Percentiles rank a stretch among this genome's conserved stretches.
These are phyloP conservation scores for Tylopilus sp. DNA, from an alignment of 1,284 basidiomycete species.

Conservation along the genomic window DNA sequence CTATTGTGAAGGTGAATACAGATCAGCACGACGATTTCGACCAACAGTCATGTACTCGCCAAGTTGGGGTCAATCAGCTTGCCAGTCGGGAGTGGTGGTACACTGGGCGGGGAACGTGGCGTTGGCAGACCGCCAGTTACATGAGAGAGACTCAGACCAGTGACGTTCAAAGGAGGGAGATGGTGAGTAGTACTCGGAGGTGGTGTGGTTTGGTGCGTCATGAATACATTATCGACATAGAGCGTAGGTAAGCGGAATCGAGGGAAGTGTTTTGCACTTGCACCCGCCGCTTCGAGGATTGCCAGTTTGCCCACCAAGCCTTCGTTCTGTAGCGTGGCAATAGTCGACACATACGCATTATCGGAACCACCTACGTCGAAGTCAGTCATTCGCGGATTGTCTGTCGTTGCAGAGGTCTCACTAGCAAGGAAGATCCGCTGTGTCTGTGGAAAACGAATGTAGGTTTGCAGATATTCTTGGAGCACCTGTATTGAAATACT, in stretches of 20 bases:
- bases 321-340: slow-evolving; percentile 54
- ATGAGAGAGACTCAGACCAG: slow-evolving; percentile 36
- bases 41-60: slow-evolving; percentile 34
- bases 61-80: slow-evolving; percentile 52
- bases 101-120: slow-evolving; percentile 46
- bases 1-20: slow-evolving; percentile 26
- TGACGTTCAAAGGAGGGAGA: slow-evolving; percentile 43
- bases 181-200: slow-evolving; percentile 33
- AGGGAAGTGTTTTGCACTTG: slow-evolving; percentile 45
- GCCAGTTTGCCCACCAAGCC: slow-evolving; percentile 65
- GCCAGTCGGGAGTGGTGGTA: slow-evolving; percentile 32
- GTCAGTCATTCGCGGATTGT: slow-evolving; percentile 6
- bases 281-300: slow-evolving; percentile 49
- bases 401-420: slow-evolving; percentile 28
- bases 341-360: slow-evolving; percentile 44
- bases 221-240: slow-evolving; percentile 62
- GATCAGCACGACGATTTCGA: slow-evolving; percentile 13
- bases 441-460: slow-evolving; percentile 69
- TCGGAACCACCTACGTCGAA: slow-evolving; percentile 38
- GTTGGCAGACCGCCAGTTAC: slow-evolving; percentile 53
- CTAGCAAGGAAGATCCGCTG: slow-evolving; percentile 69
- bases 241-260: slow-evolving; percentile 53
- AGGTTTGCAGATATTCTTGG: slow-evolving; percentile 73
- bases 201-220: slow-evolving; percentile 44
- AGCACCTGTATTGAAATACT: slow-evolving; percentile 3